phyloP scores from a whole-genome alignment of 768 basidiomycete genomes.

The Coprinellus micaceus region DNA sequence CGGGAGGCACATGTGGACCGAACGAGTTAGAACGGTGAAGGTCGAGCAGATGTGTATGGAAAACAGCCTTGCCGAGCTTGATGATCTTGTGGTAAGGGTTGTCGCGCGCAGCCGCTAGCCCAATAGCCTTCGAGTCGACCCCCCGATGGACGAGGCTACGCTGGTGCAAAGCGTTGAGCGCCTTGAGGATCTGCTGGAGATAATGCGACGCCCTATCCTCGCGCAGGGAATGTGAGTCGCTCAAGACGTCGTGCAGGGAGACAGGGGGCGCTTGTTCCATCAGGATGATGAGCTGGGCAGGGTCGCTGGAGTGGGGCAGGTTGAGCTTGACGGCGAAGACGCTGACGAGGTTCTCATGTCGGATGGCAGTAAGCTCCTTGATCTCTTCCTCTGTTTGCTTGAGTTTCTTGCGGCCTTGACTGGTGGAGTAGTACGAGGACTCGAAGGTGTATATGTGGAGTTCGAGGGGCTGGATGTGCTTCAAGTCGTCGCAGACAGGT shows the following conservation, averaged over 20 bases:
- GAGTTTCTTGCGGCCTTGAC: slow-evolving; percentile 71
- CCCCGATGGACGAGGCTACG: slow-evolving; percentile 69
- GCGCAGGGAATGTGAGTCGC: slow-evolving; percentile 70
- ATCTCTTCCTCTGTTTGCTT: slow-evolving; percentile 64
- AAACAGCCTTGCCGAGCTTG: slow-evolving; percentile 73
- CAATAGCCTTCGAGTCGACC: slow-evolving; percentile 56
- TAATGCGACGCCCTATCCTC: slow-evolving; percentile 77
- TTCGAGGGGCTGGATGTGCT: slow-evolving; percentile 57
- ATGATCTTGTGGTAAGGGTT: slow-evolving; percentile 49
- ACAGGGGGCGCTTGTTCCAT: slow-evolving; percentile 68
- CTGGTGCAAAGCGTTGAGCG: slow-evolving; percentile 63
- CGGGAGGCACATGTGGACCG: slow-evolving; percentile 30
- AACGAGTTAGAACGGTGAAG: slow-evolving; percentile 85
- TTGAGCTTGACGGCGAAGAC: slow-evolving; percentile 66
- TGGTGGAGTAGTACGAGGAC: slow-evolving; percentile 63
- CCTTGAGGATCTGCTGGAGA: slow-evolving; percentile 66
- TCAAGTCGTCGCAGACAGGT: slow-evolving; percentile 65
- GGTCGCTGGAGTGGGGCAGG: slow-evolving; percentile 43
- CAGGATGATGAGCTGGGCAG: slow-evolving; percentile 60
- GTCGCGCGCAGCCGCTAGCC: slow-evolving; percentile 49
- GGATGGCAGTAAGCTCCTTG: slow-evolving; percentile 52
- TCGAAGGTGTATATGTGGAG: slow-evolving; percentile 64
- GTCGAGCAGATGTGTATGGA: slow-evolving; percentile 69
- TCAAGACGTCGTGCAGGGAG: slow-evolving; percentile 69
- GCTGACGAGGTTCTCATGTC: slow-evolving; percentile 63